A percentile compares a stretch with the other conserved stretches of the same genome.
Evolutionary conservation across 495 filamentous ascomycete genomes (phyloP).

Genomic region (Xylaria palmicola): DNA sequence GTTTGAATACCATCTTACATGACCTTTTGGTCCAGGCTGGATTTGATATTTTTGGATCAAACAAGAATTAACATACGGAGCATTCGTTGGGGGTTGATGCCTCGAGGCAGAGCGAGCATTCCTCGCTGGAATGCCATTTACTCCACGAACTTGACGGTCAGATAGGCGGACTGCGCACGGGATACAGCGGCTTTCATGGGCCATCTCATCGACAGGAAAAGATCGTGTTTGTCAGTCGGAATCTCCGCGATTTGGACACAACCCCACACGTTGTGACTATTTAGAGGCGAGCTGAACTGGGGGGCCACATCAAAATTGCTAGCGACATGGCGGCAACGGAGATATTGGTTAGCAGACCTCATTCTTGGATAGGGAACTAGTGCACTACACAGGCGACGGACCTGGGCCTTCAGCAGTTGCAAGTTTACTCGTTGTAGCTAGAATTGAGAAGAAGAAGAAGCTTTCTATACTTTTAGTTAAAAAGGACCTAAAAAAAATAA

Average conservation of each 20-base stretch:
- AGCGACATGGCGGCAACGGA: neutral
- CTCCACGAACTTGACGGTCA: constrained; percentile 5
- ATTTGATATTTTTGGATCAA: neutral
- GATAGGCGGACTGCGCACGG: neutral
- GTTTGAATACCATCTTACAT: constrained; percentile 8
- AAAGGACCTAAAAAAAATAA: neutral
- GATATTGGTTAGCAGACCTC: neutral
- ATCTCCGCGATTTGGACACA: too few relatives aligned
- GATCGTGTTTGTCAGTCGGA: too few relatives aligned
- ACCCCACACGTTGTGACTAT: neutral
- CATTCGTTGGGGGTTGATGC: neutral
- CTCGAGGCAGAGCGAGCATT: neutral
- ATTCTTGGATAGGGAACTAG: neutral
- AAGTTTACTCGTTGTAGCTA: constrained; percentile 2
- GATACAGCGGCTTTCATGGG: neutral
- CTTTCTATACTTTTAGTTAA: too few relatives aligned
- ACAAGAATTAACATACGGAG: neutral
- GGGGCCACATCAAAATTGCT: neutral
- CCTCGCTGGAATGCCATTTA: neutral
- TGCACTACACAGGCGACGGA: neutral
- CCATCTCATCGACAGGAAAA: neutral
- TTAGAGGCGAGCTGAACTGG: neutral
- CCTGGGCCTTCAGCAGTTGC: neutral
- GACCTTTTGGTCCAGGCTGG: neutral
- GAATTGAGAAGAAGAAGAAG: neutral